These are phyloP conservation scores for Serendipita sp. DNA, from an alignment of 768 basidiomycete genomes.

Conservation along the genomic window DNA sequence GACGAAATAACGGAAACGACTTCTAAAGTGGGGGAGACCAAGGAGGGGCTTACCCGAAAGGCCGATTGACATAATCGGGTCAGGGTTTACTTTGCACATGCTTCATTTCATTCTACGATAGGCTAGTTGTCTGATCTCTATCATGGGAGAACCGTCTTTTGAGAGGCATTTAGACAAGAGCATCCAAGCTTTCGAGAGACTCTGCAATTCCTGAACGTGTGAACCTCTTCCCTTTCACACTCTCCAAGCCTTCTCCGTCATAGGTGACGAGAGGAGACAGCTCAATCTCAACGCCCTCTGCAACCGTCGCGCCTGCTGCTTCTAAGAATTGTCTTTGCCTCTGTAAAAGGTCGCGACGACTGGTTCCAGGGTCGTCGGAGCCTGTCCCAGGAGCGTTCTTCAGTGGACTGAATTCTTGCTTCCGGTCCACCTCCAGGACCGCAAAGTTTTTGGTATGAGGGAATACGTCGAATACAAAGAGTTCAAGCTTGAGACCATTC, in stretches of 20 bases:
- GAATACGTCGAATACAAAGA: slow-evolving; percentile 99
- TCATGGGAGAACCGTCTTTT: too few relatives aligned
- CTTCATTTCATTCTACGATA: too few relatives aligned
- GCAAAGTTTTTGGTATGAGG: slow-evolving; percentile 71
- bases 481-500: slow-evolving; percentile 99
- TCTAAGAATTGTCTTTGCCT: slow-evolving; percentile 80
- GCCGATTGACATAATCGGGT: too few relatives aligned
- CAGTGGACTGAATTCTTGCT: slow-evolving; percentile 88
- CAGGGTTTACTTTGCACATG: too few relatives aligned
- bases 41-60: too few relatives aligned
- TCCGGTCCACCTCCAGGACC: slow-evolving; percentile 74
- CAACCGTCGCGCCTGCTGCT: slow-evolving; percentile 54
- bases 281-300: slow-evolving; percentile 71
- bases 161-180: slow-evolving; percentile 29
- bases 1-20: too few relatives aligned
- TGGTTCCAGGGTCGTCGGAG: slow-evolving; percentile 80
- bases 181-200: slow-evolving; percentile 53
- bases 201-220: slow-evolving; percentile 56
- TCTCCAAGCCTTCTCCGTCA: slow-evolving; percentile 78
- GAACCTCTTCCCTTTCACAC: slow-evolving; percentile 60
- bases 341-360: slow-evolving; percentile 70
- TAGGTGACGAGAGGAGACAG: slow-evolving; percentile 79
- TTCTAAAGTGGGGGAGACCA: too few relatives aligned
- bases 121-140: too few relatives aligned
- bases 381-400: slow-evolving; percentile 94